Conservation (phyloP, 257 asterid genomes). For the Anisodus acutangulus region DNA sequence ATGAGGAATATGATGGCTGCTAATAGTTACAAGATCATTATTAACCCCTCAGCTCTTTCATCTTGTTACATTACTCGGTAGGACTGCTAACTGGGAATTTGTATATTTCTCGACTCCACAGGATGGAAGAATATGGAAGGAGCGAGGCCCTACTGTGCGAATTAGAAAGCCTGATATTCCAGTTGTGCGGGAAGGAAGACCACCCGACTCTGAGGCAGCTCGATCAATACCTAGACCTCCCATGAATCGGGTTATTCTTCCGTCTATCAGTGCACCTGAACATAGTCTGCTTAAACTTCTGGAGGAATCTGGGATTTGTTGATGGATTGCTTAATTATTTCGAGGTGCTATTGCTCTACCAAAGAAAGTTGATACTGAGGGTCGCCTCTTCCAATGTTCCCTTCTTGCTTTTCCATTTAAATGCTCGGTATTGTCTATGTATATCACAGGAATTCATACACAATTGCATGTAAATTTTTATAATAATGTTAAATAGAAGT, state of each 20-base stretch:
- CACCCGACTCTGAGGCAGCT: slow-evolving; percentile 41
- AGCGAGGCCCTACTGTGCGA: slow-evolving; percentile 60
- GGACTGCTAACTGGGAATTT: neutral
- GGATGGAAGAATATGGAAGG: slow-evolving; percentile 99
- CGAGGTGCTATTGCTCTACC: neutral
- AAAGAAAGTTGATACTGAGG: neutral
- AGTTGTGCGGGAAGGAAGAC: slow-evolving; percentile 49
- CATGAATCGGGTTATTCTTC: slow-evolving; percentile 53
- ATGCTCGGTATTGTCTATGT: neutral
- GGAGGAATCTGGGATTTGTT: slow-evolving; percentile 50
- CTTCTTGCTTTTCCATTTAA: neutral
- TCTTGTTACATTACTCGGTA: neutral
- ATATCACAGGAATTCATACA: neutral
- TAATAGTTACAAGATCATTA: neutral
- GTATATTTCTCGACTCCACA: slow-evolving; percentile 28
- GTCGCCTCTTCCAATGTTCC: neutral
- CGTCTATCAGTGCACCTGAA: slow-evolving; percentile 57
- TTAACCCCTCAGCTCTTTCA: neutral
- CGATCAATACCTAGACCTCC: slow-evolving; percentile 51
- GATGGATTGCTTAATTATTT: neutral
- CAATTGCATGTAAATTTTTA: slow-evolving; percentile 20
- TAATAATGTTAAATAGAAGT: neutral
- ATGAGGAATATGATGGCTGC: neutral
- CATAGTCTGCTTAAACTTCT: slow-evolving; percentile 47
- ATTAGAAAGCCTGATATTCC: slow-evolving; percentile 54